Evolutionary conservation across 768 basidiomycete species (phyloP), one percentile per base, ranked within the genome.

Genomic region (Tulasnella sp.): DNA sequence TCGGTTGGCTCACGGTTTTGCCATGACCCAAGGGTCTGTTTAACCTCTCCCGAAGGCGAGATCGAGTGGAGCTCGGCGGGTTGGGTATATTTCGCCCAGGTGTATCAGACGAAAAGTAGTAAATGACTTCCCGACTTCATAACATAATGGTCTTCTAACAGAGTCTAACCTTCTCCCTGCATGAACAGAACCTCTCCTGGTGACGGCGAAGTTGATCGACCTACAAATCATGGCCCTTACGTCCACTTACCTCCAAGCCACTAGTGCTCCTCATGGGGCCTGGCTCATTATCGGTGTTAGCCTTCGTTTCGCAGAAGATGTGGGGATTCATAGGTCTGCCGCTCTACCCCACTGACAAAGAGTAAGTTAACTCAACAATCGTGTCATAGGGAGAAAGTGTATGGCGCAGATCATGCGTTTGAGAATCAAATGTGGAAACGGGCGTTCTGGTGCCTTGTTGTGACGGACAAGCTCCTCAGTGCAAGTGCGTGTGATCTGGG

Each of bases 401-500:
- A 85, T 58, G 22, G 68, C 62, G 59, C 64, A 73, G 60, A 66
- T 8, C 74, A 64, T 62, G 76, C 51, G 0, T 53, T 71, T 3
- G 83, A 87, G 62, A 77, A 83, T 55, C 87, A 91, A 67, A 73
- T 84, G n/a, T 86, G 84, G 80, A 85, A 84, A 66, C 79, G 89
- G 24, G 82, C 81, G 0, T 87, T 88, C 66, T 87, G 85, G 85
- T 78, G 75, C 49, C 56, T 69, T 19, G 54, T 63, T 34, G 49
- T 42, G 31, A 45, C 64, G 24, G 73, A 74, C 54, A 66, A 73
- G 17, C 46, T 66, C 44, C 66, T 68, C 8, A 71, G 71, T 19
- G 19, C 25, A 7, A 27, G 10, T 21, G 17, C 11, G 27, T 15
- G 11, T 5, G 8, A 17, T 42, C 49, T 63, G 64, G 29, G 50